Base-by-base conservation (phyloP, 495 filamentous ascomycete species). In the Hypoxylon subgilvum region DNA sequence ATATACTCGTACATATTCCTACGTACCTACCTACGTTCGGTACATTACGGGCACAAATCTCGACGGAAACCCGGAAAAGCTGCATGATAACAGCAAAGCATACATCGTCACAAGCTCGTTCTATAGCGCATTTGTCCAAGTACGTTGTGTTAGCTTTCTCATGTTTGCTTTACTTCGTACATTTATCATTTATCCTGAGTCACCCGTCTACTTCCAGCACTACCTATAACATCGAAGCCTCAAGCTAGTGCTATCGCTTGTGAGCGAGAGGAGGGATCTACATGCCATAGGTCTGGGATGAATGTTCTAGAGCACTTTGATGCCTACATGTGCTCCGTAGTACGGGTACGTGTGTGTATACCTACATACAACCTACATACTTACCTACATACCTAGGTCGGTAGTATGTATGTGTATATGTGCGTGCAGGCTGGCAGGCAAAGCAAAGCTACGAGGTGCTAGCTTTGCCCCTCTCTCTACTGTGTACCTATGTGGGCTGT, bases 301-400 rank as follows among this genome's bases (percentile, higher is more conserved):
- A 59, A 64, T 19, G 55, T 64, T 64, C 61, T 64, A 64, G 61
- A 64, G 61, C 61, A 3, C n/a, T 21, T 44, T 45, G 43, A 39
- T 40, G 54, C 39, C 49, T 64, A 55, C 45, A 58, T 64, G 54
- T 63, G 42, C 53, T 57, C 43, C 53, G 60, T 63, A 53, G 53
- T 57, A 63, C 60, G 53, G 60, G 53, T 63, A 48, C 53, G 47
- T 63, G 53, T 45, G 45, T 39, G 31, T 36, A 25, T n/a, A n/a
- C n/a, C n/a, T n/a, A n/a, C n/a, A n/a, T n/a, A n/a, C n/a, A n/a
- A n/a, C n/a, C n/a, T n/a, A n/a, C n/a, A n/a, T n/a, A n/a, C n/a
- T n/a, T 28, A 17, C 28, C 27, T 35, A 34, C 43, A 30, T 30
- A 30, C 5, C 5, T 30, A 10, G 5, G 5, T 10, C 12, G 5